Conservation (phyloP, 495 filamentous ascomycete genomes). For the Penicillium cataractarum region DNA sequence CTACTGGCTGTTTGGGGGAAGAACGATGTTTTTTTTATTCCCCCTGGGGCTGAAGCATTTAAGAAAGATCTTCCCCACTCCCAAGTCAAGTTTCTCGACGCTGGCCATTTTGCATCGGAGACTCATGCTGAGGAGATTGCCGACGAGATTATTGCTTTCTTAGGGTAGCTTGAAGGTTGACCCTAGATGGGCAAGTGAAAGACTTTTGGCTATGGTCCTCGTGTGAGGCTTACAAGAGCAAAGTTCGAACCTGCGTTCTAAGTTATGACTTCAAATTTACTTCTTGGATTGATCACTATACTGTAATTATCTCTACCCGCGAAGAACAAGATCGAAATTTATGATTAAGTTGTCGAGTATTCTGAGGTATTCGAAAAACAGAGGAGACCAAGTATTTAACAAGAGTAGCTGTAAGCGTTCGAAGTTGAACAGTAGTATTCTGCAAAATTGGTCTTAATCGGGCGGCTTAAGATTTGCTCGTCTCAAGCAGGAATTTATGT, state of each 20-base stretch:
- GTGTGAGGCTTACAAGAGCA: not conserved
- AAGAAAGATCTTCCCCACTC: conserved; percentile 55
- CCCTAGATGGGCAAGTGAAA: not conserved
- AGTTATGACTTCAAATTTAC: not conserved
- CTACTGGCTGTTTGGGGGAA: conserved; percentile 66
- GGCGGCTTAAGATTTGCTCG: too few species aligned
- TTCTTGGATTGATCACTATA: not conserved
- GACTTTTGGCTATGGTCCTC: not conserved
- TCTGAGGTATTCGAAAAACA: too few species aligned
- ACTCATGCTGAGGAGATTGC: conserved; percentile 55
- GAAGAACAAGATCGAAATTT: not conserved
- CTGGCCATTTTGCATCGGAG: conserved; percentile 66
- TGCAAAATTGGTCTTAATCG: too few species aligned
- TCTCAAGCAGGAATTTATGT: too few species aligned
- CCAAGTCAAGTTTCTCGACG: conserved; percentile 58
- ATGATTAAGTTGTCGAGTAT: not conserved
- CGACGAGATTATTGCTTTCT: conserved; percentile 33
- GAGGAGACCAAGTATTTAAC: too few species aligned
- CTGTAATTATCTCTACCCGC: not conserved
- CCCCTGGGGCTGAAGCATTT: conserved; percentile 62
- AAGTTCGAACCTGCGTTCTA: not conserved
- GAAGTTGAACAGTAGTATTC: too few species aligned
- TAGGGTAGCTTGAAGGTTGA: not conserved
- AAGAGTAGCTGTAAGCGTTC: too few species aligned
- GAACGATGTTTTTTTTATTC: conserved; percentile 60